phyloP scores from a whole-genome alignment of 2,329 filamentous ascomycete genomes.

The Neurospora sp. region DNA sequence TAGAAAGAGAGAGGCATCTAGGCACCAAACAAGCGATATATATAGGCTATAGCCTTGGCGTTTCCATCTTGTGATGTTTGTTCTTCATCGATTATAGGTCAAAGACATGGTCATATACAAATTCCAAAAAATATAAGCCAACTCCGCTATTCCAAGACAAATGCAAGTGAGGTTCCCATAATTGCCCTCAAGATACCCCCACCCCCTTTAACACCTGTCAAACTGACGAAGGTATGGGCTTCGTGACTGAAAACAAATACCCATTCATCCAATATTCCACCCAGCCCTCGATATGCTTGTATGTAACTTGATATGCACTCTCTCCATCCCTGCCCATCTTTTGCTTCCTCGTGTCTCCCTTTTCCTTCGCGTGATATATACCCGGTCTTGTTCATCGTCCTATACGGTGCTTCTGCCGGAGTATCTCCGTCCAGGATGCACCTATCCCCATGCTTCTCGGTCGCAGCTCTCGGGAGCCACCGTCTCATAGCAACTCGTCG shows the following conservation, averaged over 20 bases:
- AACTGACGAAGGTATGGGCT: not conserved
- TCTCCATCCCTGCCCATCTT: not conserved
- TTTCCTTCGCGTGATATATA: not conserved
- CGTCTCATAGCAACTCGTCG: slow-evolving; percentile 54
- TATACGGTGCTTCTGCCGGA: not conserved
- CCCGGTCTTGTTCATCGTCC: not conserved
- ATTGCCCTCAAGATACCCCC: not conserved
- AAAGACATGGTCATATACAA: not conserved
- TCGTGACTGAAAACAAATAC: not conserved
- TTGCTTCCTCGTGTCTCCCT: not conserved
- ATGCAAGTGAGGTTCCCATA: not conserved
- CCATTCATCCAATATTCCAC: not conserved
- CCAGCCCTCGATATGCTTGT: not conserved
- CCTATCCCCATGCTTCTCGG: not conserved
- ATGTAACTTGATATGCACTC: not conserved
- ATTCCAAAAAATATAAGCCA: not conserved
- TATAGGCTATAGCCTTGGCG: not conserved
- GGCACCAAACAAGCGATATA: not conserved
- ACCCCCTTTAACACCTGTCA: not conserved
- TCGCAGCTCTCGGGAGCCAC: not conserved
- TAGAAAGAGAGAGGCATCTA: not conserved
- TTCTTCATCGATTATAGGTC: not conserved
- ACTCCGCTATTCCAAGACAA: not conserved
- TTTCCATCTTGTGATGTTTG: not conserved
- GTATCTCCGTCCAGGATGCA: not conserved